Evolutionary conservation across 1,284 basidiomycete genomes (phyloP), one percentile per base, ranked within the genome.

Genomic region (Dichomitus squalens): DNA sequence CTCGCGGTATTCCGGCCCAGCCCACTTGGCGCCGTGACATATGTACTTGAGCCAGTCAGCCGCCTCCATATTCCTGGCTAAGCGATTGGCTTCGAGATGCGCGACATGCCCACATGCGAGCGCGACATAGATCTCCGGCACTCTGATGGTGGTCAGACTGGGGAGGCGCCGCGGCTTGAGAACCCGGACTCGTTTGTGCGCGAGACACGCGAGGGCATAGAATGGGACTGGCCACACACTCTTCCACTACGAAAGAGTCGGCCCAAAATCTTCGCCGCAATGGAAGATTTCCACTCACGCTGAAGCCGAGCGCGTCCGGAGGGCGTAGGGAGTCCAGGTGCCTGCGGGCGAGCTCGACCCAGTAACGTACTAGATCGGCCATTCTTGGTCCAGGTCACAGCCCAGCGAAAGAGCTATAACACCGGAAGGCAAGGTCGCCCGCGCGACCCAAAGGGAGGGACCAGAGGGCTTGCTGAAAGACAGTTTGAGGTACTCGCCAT

Each of bases 151-250:
- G 2, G 53, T 43, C 38, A 55, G 39, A 4, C n/a, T 20, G 1
- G 47, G 46, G n/a, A 55, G 38, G 2, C 38, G 29, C 23, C 53
- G 41, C 11, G 53, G 53, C 4, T 18, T 34, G 16, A 20, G 14
- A 2, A 25, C 23, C 7, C 53, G 53, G n/a, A 43, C 27, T 12
- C 47, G 38, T 16, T 20, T 12, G n/a, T 55, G 53, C 6, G 49
- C 18, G 11, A 49, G 12, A 31, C n/a, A 49, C 7, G 53, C 47
- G 21, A 55, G 31, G 9, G 18, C 47, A 23, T 55, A 55, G 5
- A 49, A 16, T 3, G 53, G 53, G 31, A 55, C 18, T 6, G 53
- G 47, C 53, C 53, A 49, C 18, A 40, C 27, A 14, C 53, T 48
- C 39, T 12, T 36, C 31, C 48, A 40, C 47, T 55, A 20, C n/a